phyloP scores from a whole-genome alignment of 2,329 filamentous ascomycete species.

The Fusarium sororula region DNA sequence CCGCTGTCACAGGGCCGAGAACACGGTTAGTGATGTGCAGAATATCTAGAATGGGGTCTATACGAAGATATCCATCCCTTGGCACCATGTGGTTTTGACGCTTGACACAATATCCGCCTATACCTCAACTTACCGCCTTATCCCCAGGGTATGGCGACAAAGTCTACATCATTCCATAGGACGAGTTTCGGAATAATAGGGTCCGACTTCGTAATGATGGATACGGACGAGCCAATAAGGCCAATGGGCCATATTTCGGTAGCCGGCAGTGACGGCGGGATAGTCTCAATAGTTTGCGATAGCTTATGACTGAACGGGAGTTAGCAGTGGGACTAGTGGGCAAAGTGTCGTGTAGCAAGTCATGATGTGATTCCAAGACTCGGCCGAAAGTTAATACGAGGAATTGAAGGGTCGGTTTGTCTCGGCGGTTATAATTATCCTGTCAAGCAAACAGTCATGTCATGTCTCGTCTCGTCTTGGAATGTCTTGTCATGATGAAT shows the following conservation, averaged over 20 bases:
- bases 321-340: constrained; percentile 42
- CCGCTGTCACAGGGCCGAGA: constrained; percentile 32
- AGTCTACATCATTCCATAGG: constrained; percentile 42
- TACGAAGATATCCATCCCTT: constrained; percentile 28
- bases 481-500: not conserved
- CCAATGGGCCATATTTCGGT: constrained; percentile 15
- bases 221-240: constrained; percentile 22
- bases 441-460: not conserved
- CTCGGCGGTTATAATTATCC: not conserved
- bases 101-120: constrained; percentile 47
- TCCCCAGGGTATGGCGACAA: constrained; percentile 49
- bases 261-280: constrained; percentile 39
- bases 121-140: constrained; percentile 53
- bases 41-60: constrained; percentile 46
- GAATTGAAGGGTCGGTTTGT: not conserved
- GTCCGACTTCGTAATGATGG: constrained; percentile 36
- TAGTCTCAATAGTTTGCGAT: constrained; percentile 23
- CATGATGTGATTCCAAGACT: not conserved
- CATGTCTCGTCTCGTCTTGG: not conserved
- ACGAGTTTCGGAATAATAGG: constrained; percentile 28
- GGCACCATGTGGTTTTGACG: constrained; percentile 32
- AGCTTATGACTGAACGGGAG: not conserved
- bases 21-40: constrained; percentile 44
- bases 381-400: constrained; percentile 24
- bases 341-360: constrained; percentile 7